Percentiles rank a stretch among this genome's conserved stretches.
Conservation (phyloP, 805 yeast species). For the Lipomyces spencermartinsiae region DNA sequence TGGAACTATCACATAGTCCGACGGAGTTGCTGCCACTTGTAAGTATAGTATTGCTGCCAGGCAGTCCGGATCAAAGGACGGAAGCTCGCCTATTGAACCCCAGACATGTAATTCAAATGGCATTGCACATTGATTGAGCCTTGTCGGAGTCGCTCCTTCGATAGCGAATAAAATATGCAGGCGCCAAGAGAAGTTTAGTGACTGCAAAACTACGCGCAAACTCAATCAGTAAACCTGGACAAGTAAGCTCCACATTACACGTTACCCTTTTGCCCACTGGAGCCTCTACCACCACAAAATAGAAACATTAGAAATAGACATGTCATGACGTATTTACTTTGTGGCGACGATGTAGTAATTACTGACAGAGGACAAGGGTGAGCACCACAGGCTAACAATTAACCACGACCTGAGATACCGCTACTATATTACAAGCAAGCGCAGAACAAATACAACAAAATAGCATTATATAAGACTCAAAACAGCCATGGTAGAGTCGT, state of each 20-base stretch:
- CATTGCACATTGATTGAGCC: constrained; percentile 7
- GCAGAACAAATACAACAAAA: background rate
- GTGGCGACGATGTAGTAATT: too few species aligned
- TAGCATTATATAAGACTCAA: background rate
- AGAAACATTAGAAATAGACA: too few species aligned
- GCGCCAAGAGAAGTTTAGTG: background rate
- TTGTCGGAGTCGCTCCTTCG: background rate
- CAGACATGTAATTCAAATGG: constrained; percentile 36
- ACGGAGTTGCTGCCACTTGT: constrained; percentile 11
- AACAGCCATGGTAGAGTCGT: background rate
- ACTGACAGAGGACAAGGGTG: background rate
- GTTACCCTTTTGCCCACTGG: too few species aligned
- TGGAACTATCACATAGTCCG: constrained; percentile 23
- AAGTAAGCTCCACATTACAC: too few species aligned
- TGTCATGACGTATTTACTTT: too few species aligned
- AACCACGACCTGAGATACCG: background rate
- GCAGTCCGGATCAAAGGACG: constrained; percentile 41
- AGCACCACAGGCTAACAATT: background rate
- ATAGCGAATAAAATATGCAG: too few species aligned
- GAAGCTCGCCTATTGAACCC: constrained; percentile 37
- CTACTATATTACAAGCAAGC: constrained; percentile 1
- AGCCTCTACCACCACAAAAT: too few species aligned
- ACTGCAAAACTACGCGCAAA: background rate
- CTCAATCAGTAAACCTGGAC: too few species aligned
- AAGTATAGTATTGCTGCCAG: constrained; percentile 37